These are phyloP conservation scores for Dacryopinax spathularia DNA, from an alignment of 768 basidiomycete species.

Conservation along the genomic window DNA sequence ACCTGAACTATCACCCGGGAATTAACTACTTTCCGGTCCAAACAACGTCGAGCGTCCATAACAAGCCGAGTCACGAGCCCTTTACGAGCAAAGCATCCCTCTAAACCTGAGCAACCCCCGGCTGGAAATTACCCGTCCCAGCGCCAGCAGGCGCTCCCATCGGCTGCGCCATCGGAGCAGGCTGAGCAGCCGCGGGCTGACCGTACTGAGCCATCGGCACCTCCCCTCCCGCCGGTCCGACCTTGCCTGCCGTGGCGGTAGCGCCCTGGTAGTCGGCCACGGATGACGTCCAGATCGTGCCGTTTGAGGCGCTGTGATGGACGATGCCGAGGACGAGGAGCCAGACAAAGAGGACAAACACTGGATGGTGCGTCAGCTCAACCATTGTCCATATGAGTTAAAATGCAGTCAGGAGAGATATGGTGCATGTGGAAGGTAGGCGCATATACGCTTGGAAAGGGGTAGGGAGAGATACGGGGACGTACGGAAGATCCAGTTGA, in stretches of 20 bases:
- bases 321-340: background rate
- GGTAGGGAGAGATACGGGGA: background rate
- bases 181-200: background rate
- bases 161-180: background rate
- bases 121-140: background rate
- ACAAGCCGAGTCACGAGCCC: too few species aligned
- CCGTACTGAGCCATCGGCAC: background rate
- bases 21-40: too few species aligned
- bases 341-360: background rate
- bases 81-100: too few species aligned
- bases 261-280: background rate
- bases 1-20: too few species aligned
- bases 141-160: background rate
- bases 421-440: background rate
- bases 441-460: background rate
- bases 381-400: too few species aligned
- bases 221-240: background rate
- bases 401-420: too few species aligned
- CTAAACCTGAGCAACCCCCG: background rate
- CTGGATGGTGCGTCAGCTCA: too few species aligned
- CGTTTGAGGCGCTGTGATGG: background rate
- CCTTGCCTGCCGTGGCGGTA: background rate
- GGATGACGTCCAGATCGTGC: background rate
- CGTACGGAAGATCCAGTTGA: slow-evolving; percentile 1
- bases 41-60: too few species aligned